Evolutionary conservation across 2,329 filamentous ascomycete genomes (phyloP), one percentile per base, ranked within the genome.

Genomic region (Epichloe glyceriae): DNA sequence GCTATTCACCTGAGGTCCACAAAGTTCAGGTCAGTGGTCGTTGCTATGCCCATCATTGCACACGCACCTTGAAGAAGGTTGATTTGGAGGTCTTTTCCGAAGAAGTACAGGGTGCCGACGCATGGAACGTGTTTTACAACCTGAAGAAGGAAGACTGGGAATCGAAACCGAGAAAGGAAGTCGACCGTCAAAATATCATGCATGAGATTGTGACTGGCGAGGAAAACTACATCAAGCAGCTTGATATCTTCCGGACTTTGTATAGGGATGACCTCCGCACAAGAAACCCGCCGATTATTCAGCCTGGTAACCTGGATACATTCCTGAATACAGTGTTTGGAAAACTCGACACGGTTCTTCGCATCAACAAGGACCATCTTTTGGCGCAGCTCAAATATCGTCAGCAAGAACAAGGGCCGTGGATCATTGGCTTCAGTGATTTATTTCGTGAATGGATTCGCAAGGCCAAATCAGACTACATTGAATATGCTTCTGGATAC

Each of bases 391-490:
- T 98, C 60, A 97, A 97, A 63, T 98, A 97, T 64, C 82, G 93
- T 26, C 93, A 98, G 65, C 86, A 93, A 61, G 93, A 97, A 64
- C 91, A 98, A 69, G 93, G 93, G 0, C 93, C 93, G 0, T 98
- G 89, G 82, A 84, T 98, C 52, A 75, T 80, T 12, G 93, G 93
- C 3, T 96, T 96, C 68, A 96, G 90, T 63, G 93, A 97, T 62
- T 88, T 98, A 47, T 97, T 98, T 73, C 78, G 93, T 52, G 93
- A 98, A 69, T 98, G 93, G 93, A 95, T 97, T 55, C 81, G 93
- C 55, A 97, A 96, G 67, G 93, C 93, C 34, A 88, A 85, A 65
- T 73, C 78, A 2, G 85, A 88, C 11, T 98, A 97, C 64, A 82
- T 96, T 54, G 89, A 95, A 52, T 98, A 97, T 65, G 91, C 91